Conservation (phyloP, 495 filamentous ascomycete genomes). For the Oidiodendron maius region DNA sequence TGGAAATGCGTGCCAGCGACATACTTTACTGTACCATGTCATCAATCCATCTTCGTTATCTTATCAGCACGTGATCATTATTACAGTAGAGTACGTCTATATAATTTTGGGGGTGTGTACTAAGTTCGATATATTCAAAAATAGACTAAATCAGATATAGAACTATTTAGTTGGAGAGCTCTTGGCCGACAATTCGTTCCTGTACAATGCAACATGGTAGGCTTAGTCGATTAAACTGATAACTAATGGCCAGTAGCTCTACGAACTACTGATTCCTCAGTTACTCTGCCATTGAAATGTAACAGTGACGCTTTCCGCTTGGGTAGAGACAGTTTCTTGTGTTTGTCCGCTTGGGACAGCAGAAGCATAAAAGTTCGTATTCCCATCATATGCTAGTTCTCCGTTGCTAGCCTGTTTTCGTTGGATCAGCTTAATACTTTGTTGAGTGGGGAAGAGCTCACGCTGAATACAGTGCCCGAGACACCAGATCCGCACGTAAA, state of each 20-base stretch:
- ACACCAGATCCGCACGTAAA: constrained; percentile 47
- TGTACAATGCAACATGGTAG: too few species aligned
- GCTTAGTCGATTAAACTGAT: too few species aligned
- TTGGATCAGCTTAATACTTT: neutral
- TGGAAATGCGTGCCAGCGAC: neutral
- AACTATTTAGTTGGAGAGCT: too few species aligned
- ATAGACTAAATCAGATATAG: too few species aligned
- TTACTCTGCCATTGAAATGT: constrained; percentile 26
- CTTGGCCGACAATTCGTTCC: too few species aligned
- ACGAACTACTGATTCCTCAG: neutral
- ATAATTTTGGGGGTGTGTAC: too few species aligned
- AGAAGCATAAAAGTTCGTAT: constrained; percentile 51
- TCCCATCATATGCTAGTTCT: constrained; percentile 41
- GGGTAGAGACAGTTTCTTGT: constrained; percentile 32
- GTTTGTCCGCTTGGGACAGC: constrained; percentile 47
- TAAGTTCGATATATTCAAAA: too few species aligned
- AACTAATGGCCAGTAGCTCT: neutral
- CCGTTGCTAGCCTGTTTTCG: constrained; percentile 23
- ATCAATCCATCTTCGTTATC: too few species aligned
- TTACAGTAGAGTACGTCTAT: too few species aligned
- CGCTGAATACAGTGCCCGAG: constrained; percentile 37
- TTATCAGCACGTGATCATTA: too few species aligned
- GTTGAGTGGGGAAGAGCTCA: constrained; percentile 22
- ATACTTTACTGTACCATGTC: too few species aligned
- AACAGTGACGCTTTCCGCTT: constrained; percentile 21